A percentile compares a stretch with the other conserved stretches of the same genome.
Evolutionary conservation across 768 basidiomycete genomes (phyloP).

Genomic region (Russula emetica): DNA sequence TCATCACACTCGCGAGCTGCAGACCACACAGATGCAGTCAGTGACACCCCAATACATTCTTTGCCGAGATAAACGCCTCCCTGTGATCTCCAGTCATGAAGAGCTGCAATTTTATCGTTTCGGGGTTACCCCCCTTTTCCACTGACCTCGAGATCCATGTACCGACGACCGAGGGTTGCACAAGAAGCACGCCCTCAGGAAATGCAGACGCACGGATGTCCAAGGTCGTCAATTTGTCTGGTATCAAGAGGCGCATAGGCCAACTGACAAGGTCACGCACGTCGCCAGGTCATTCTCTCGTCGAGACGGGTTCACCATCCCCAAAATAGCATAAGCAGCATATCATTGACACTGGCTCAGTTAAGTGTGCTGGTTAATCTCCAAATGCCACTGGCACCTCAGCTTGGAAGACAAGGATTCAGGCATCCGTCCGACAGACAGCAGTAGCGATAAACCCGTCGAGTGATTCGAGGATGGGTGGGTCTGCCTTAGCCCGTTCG

Average conservation of each 20-base stretch:
- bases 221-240: background rate
- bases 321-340: background rate
- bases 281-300: background rate
- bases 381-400: background rate
- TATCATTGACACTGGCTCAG: slow-evolving; percentile 6
- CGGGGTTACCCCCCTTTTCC: background rate
- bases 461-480: background rate
- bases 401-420: background rate
- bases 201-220: background rate
- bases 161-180: background rate
- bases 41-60: slow-evolving; percentile 1
- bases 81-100: slow-evolving; percentile 8
- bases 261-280: background rate
- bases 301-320: background rate
- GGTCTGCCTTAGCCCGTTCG: background rate
- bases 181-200: background rate
- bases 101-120: background rate
- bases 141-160: background rate
- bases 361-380: background rate
- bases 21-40: slow-evolving; percentile 1
- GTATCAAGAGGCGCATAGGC: background rate
- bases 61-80: slow-evolving; percentile 4
- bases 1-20: background rate
- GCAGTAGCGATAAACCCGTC: background rate
- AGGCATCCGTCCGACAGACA: background rate